These are phyloP conservation scores for Aspergillus quadricinctus DNA, from an alignment of 2,329 filamentous ascomycete species.

Conservation along the genomic window DNA sequence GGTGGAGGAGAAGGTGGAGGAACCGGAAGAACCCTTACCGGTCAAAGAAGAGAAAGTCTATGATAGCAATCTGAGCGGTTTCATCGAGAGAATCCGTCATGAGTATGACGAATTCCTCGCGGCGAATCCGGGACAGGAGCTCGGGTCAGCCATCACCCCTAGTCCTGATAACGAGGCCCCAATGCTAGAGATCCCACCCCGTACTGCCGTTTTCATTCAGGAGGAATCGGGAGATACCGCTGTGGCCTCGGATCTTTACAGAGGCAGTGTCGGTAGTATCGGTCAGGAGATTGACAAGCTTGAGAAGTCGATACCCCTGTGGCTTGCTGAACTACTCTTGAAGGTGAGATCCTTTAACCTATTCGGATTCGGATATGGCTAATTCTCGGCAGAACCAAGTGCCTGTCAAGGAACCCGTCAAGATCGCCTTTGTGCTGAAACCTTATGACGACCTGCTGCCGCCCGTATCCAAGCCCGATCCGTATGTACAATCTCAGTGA, in stretches of 20 bases:
- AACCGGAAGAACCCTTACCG: constrained; percentile 47
- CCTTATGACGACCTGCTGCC: constrained; percentile 74
- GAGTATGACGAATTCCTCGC: constrained; percentile 44
- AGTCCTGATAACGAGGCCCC: constrained; percentile 45
- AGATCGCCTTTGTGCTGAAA: constrained; percentile 89
- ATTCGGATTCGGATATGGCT: not conserved
- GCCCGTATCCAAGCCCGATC: constrained; percentile 67
- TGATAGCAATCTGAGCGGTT: constrained; percentile 44
- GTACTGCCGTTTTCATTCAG: constrained; percentile 60
- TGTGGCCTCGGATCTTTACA: constrained; percentile 77
- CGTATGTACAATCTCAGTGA: constrained; percentile 39
- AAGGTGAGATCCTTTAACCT: constrained; percentile 43
- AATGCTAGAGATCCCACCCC: constrained; percentile 38
- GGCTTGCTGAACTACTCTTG: constrained; percentile 84
- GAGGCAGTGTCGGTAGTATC: constrained; percentile 77
- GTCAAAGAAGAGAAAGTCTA: constrained; percentile 45
- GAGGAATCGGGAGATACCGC: constrained; percentile 61
- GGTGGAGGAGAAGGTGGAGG: constrained; percentile 67
- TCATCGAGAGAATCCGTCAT: constrained; percentile 43
- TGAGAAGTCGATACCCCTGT: constrained; percentile 81
- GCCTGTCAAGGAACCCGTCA: constrained; percentile 84
- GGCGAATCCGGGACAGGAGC: constrained; percentile 32
- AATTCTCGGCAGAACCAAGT: constrained; percentile 61
- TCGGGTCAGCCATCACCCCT: constrained; percentile 39
- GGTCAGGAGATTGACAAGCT: constrained; percentile 75